A percentile compares a stretch with the other conserved stretches of the same genome.
Evolutionary conservation across 2,329 filamentous ascomycete genomes (phyloP).

Genomic region (Calcarisporium arbuscula): DNA sequence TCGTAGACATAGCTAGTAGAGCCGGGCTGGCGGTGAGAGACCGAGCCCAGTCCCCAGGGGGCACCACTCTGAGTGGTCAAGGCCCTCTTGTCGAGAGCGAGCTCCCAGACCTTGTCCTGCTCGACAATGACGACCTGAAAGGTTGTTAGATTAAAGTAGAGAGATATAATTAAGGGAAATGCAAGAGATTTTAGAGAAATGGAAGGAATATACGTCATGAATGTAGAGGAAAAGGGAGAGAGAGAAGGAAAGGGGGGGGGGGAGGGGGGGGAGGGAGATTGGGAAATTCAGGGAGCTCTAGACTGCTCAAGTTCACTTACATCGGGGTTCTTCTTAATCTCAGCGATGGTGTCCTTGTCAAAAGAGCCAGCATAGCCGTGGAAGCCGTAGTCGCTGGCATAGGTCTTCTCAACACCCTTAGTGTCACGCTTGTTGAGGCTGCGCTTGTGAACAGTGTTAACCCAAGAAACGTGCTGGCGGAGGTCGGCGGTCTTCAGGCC

Average conservation of each 20-base stretch:
- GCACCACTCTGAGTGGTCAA: slow-evolving; percentile 22
- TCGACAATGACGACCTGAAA: slow-evolving; percentile 24
- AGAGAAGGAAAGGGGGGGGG: too few relatives aligned
- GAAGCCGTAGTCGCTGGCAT: slow-evolving; percentile 23
- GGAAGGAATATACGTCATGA: too few relatives aligned
- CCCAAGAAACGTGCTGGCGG: slow-evolving; percentile 39
- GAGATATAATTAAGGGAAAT: too few relatives aligned
- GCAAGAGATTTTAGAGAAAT: too few relatives aligned
- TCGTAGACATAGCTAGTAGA: slow-evolving; percentile 42
- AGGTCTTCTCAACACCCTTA: slow-evolving; percentile 25
- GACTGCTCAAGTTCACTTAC: slow-evolving; percentile 31
- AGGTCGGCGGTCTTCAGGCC: slow-evolving; percentile 38
- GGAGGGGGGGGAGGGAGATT: background rate
- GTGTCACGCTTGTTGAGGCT: slow-evolving; percentile 42
- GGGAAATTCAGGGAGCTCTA: too few relatives aligned
- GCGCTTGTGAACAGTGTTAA: slow-evolving; percentile 48
- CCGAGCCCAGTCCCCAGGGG: slow-evolving; percentile 25
- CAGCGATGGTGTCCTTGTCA: slow-evolving; percentile 31
- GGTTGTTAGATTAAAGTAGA: background rate
- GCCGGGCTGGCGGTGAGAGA: slow-evolving; percentile 22
- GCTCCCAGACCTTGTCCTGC: slow-evolving; percentile 21
- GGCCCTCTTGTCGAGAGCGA: slow-evolving; percentile 18
- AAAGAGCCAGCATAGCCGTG: slow-evolving; percentile 39
- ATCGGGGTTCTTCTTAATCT: slow-evolving; percentile 34
- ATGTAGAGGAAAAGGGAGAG: too few relatives aligned